Evolutionary conservation across 2,329 filamentous ascomycete species (phyloP), one percentile per base, ranked within the genome.

Genomic region (Aspergillus udagawae): DNA sequence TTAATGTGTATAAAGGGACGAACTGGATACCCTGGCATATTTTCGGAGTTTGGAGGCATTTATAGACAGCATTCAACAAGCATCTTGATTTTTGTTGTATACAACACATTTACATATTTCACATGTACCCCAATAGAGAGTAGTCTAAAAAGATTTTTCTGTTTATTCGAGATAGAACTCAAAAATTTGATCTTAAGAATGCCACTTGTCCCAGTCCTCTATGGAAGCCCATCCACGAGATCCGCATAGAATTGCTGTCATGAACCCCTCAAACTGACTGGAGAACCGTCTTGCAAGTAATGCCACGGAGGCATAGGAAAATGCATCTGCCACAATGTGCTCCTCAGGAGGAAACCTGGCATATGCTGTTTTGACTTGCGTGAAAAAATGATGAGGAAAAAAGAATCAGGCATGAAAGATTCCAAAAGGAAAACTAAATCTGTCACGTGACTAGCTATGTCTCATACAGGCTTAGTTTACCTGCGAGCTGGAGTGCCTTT

Each of bases 241-340:
- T 55, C 54, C 56, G 63, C 55, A 50, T 56, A 56, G n/a, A 56
- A 58, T 61, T 61, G 59, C 57, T 62, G 65, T 74, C 74, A 71
- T 74, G 73, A 67, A 67, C 73, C 71, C 76, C 75, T 79, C 76
- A 79, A 78, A 78, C 76, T 72, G 67, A 71, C 73, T 75, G 75
- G 73, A 63, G 53, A 54, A 68, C 69, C 53, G 63, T 77, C 73
- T 77, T 61, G 75, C 75, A 77, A 75, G 67, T 65, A 64, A 60
- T 55, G 63, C 58, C 57, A 60, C 45, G 51, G 45, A 56, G 52
- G 51, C 62, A 67, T 61, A 62, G 61, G 60, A 60, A 63, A 64
- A 70, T 64, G 62, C 62, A 63, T 62, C 54, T 71, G 63, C 62
- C 66, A 65, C 68, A 28, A 35, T 49, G 52, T 35, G 8, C 47